Conservation (phyloP, 1,284 basidiomycete genomes). For the Stygiomarasmius scandens region DNA sequence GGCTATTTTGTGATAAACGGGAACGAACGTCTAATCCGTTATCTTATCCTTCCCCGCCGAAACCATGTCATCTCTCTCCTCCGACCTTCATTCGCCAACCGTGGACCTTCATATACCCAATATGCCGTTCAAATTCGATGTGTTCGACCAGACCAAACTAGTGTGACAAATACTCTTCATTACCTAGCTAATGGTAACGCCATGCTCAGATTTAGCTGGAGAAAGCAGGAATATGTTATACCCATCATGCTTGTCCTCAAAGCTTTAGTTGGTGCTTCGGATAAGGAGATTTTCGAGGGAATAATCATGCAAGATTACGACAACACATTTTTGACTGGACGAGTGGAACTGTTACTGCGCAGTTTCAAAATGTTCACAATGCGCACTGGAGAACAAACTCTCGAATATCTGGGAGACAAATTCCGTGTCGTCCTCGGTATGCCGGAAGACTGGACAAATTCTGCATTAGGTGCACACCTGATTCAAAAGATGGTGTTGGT, state of each 20-base stretch:
- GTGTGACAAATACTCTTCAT: conserved; percentile 94
- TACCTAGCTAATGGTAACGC: conserved; percentile 97
- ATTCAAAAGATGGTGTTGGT: conserved; percentile 89
- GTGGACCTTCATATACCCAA: conserved; percentile 93
- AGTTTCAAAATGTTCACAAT: conserved; percentile 94
- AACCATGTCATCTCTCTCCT: conserved; percentile 90
- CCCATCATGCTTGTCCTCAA: conserved; percentile 98
- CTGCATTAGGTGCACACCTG: conserved; percentile 82
- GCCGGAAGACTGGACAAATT: conserved; percentile 94
- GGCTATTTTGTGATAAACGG: conserved; percentile 99
- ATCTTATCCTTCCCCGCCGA: conserved; percentile 88
- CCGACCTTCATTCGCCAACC: conserved; percentile 86
- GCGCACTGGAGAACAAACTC: conserved; percentile 89
- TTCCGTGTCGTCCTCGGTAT: conserved; percentile 91
- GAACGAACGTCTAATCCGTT: conserved; percentile 98
- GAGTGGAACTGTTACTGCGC: conserved; percentile 95
- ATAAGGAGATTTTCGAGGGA: conserved; percentile 98
- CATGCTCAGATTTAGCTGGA: conserved; percentile 95
- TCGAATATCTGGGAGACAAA: conserved; percentile 97
- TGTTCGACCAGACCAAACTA: conserved; percentile 89
- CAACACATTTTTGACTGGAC: conserved; percentile 97
- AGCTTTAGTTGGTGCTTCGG: conserved; percentile 91
- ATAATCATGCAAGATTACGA: conserved; percentile 97
- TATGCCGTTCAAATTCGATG: conserved; percentile 97
- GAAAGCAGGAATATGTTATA: conserved; percentile 99